phyloP scores from a whole-genome alignment of 2,329 filamentous ascomycete species.

The Curvularia sp. region DNA sequence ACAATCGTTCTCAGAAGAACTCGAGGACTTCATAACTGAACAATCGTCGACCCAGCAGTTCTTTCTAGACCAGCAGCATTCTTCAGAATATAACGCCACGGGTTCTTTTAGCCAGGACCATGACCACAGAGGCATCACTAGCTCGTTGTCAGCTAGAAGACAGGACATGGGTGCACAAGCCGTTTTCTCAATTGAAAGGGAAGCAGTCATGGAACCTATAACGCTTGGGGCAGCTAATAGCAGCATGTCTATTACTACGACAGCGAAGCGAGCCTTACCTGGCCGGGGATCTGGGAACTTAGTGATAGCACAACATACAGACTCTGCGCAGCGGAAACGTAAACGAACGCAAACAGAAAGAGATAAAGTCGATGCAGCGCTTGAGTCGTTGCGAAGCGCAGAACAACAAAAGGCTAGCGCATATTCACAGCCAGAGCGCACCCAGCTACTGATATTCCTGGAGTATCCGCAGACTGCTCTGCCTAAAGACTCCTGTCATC shows the following conservation, averaged over 20 bases:
- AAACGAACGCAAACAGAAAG: not conserved
- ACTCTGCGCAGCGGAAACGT: not conserved
- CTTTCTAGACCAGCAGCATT: not conserved
- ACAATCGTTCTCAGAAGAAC: not conserved
- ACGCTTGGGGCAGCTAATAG: not conserved
- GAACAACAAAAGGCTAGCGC: not conserved
- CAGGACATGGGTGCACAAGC: not conserved
- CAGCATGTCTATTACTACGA: not conserved
- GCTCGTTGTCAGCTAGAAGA: not conserved
- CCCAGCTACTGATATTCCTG: not conserved
- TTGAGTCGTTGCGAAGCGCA: not conserved
- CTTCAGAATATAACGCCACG: not conserved
- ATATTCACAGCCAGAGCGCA: not conserved
- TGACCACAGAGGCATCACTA: not conserved
- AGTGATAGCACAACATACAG: not conserved
- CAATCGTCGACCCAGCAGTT: not conserved
- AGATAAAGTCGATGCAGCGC: not conserved
- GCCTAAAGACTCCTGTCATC: not conserved
- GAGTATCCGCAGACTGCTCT: not conserved
- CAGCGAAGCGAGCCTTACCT: not conserved
- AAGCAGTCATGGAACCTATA: not conserved
- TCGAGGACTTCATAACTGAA: not conserved
- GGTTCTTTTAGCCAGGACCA: not conserved
- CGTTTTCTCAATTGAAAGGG: not conserved
- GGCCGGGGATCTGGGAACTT: not conserved